Percentiles rank a stretch among this genome's conserved stretches.
Conservation (phyloP, 2,329 filamentous ascomycete species). For the Claviceps africana region DNA sequence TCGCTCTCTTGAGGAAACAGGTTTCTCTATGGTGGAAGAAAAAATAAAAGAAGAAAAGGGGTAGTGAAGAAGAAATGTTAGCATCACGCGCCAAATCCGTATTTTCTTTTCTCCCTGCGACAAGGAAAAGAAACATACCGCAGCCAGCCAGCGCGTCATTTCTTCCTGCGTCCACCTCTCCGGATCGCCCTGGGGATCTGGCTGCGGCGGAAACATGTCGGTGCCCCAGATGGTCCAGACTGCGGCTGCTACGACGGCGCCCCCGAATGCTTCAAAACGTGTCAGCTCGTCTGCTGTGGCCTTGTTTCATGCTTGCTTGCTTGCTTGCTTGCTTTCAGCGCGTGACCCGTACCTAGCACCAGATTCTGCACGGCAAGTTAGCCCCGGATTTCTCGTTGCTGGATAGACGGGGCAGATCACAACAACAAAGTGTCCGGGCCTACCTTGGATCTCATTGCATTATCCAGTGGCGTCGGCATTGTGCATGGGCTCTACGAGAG, state of each 20-base stretch:
- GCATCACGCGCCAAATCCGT: neutral
- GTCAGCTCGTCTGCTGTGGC: neutral
- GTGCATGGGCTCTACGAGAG: slow-evolving; percentile 10
- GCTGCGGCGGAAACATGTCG: slow-evolving; percentile 63
- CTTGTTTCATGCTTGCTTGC: neutral
- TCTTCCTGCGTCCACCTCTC: slow-evolving; percentile 66
- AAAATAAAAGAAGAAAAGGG: too few species aligned
- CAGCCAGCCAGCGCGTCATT: slow-evolving; percentile 64
- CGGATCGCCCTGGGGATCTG: slow-evolving; percentile 65
- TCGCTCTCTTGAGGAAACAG: slow-evolving; percentile 29
- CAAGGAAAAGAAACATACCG: slow-evolving; percentile 40
- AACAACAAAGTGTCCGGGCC: too few species aligned
- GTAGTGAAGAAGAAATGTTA: neutral
- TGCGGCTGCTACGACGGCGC: slow-evolving; percentile 66
- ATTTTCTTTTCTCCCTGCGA: neutral
- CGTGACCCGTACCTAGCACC: slow-evolving; percentile 45
- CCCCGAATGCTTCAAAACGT: slow-evolving; percentile 52
- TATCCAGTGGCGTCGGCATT: slow-evolving; percentile 59
- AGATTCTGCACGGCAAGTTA: slow-evolving; percentile 40
- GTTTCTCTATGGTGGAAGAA: slow-evolving; percentile 23
- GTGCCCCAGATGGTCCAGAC: slow-evolving; percentile 75
- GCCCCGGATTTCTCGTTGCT: too few species aligned
- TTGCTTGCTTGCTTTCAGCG: neutral
- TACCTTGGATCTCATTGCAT: slow-evolving; percentile 57
- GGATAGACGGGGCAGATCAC: too few species aligned